Evolutionary conservation across 2,329 filamentous ascomycete species (phyloP).

Genomic region (Alternaria consortialis): DNA sequence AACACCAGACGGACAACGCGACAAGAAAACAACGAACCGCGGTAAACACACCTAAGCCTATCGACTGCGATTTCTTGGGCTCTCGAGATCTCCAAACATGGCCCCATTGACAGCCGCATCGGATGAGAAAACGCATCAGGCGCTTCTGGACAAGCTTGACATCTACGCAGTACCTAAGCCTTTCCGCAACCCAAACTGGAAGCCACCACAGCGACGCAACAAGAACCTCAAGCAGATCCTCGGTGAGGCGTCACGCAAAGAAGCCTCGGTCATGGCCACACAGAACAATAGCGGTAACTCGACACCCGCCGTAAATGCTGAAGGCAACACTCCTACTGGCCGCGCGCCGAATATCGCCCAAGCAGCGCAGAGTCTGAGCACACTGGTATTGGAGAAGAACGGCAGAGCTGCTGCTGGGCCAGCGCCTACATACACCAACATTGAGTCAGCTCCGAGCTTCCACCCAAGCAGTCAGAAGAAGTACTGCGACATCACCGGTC

Average conservation of each 20-base stretch:
- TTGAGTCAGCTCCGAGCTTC: conserved; percentile 90
- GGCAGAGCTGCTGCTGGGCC: conserved; percentile 62
- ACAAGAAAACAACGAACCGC: conserved; percentile 1
- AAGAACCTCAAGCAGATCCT: conserved; percentile 99
- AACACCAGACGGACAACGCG: conserved; percentile 3
- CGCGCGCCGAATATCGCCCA: conserved; percentile 80
- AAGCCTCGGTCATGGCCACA: conserved; percentile 87
- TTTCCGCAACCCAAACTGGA: conserved; percentile 92
- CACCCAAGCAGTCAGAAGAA: conserved; percentile 79
- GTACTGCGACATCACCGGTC: conserved; percentile 95
- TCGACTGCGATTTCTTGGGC: neutral
- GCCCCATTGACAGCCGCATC: conserved; percentile 72
- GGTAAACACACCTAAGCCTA: neutral
- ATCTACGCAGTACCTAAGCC: conserved; percentile 85
- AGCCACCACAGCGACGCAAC: conserved; percentile 92
- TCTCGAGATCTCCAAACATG: conserved; percentile 50
- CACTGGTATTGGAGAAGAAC: conserved; percentile 87
- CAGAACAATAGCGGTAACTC: conserved; percentile 82
- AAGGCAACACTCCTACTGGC: conserved; percentile 65
- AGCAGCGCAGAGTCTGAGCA: conserved; percentile 84
- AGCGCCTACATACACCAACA: conserved; percentile 89
- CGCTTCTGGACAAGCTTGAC: conserved; percentile 89
- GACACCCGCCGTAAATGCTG: conserved; percentile 62
- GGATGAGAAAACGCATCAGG: conserved; percentile 80
- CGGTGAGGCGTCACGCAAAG: conserved; percentile 84